Percentiles rank a stretch among this genome's conserved stretches.
Evolutionary conservation across 768 basidiomycete genomes (phyloP).

Genomic region (Leccinum incarnatum): DNA sequence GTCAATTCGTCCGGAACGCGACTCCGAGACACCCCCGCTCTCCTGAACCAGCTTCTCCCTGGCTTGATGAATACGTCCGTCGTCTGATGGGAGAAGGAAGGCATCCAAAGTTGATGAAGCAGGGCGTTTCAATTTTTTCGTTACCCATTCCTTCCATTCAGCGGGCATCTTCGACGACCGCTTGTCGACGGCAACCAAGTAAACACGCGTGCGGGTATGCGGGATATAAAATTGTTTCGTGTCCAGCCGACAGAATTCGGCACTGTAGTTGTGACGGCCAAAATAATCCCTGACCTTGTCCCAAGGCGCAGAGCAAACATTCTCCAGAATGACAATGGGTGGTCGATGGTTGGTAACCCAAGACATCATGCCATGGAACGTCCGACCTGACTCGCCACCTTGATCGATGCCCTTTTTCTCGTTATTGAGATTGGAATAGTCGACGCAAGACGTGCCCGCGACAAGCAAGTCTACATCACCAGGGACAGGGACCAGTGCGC

Average conservation of each 20-base stretch:
- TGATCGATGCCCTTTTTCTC: conserved; percentile 87
- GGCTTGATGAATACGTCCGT: conserved; percentile 87
- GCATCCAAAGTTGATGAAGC: conserved; percentile 89
- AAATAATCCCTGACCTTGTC: conserved; percentile 71
- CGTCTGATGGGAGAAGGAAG: conserved; percentile 88
- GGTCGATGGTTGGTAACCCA: conserved; percentile 89
- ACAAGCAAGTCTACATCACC: conserved; percentile 88
- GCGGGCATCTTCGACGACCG: conserved; percentile 56
- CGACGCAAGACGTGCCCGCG: conserved; percentile 95
- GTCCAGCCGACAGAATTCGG: conserved; percentile 66
- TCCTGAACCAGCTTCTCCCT: conserved; percentile 80
- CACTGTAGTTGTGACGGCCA: conserved; percentile 70
- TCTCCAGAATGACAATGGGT: conserved; percentile 90
- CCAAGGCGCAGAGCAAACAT: conserved; percentile 94
- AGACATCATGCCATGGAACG: conserved; percentile 92
- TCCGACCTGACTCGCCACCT: conserved; percentile 89
- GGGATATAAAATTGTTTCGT: conserved; percentile 92
- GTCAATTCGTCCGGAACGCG: conserved; percentile 73
- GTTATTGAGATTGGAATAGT: conserved; percentile 95
- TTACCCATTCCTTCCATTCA: conserved; percentile 64
- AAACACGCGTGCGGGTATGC: conserved; percentile 89
- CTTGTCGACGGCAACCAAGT: conserved; percentile 77
- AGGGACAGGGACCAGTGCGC: conserved; percentile 79
- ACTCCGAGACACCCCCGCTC: conserved; percentile 54
- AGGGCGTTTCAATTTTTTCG: conserved; percentile 66